A percentile compares a stretch with the other conserved stretches of the same genome.
Evolutionary conservation across 306 rosid species (phyloP).

Genomic region (Abrus precatorius): DNA sequence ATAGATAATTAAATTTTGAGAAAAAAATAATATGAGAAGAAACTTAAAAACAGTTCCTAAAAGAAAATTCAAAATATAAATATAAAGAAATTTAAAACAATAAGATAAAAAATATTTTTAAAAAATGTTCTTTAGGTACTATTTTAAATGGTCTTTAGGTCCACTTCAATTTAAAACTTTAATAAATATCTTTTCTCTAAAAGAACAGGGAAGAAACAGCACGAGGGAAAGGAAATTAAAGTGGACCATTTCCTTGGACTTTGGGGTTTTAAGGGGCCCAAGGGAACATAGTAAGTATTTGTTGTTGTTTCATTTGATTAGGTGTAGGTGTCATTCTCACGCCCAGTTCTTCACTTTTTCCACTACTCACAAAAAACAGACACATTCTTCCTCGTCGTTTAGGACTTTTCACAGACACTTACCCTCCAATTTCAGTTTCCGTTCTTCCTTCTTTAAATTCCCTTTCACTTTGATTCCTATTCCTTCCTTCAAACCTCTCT

Average conservation of each 20-base stretch:
- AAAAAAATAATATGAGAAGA: too few relatives aligned
- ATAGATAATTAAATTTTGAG: too few relatives aligned
- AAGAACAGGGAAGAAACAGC: too few relatives aligned
- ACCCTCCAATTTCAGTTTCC: neutral
- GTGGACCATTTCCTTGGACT: neutral
- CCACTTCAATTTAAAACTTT: too few relatives aligned
- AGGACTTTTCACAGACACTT: slow-evolving; percentile 45
- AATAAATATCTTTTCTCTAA: too few relatives aligned
- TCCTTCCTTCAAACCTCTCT: neutral
- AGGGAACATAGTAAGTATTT: neutral
- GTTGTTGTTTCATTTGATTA: neutral
- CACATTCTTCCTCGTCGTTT: neutral
- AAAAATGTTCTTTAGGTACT: too few relatives aligned
- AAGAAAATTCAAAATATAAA: too few relatives aligned
- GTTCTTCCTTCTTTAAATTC: neutral
- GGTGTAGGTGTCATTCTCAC: neutral
- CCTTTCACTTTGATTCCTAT: neutral
- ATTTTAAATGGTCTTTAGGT: too few relatives aligned
- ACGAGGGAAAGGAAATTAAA: too few relatives aligned
- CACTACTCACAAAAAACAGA: neutral
- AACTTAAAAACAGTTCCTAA: too few relatives aligned
- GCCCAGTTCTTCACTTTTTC: neutral
- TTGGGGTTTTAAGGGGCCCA: neutral
- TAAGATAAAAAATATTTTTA: too few relatives aligned
- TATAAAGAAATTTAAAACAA: too few relatives aligned